These are phyloP conservation scores for Hymenotorrendiella dingleyae DNA, from an alignment of 2,329 filamentous ascomycete species.

Conservation along the genomic window DNA sequence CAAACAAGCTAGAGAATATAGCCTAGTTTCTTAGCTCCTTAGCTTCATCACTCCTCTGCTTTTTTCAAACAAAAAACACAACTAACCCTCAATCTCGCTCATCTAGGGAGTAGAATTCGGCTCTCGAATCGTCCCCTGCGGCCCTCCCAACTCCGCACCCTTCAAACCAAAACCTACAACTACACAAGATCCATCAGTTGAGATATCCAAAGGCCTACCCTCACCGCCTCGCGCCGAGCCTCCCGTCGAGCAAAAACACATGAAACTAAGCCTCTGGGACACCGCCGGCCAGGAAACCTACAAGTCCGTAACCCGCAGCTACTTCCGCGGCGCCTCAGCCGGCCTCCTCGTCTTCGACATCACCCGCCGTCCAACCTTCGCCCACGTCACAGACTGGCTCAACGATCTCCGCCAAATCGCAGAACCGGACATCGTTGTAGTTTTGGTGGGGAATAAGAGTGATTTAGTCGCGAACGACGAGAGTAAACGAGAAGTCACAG, in stretches of 20 bases:
- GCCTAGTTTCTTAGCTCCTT: too few relatives aligned
- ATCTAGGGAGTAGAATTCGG: constrained; percentile 99
- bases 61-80: too few relatives aligned
- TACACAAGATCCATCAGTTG: constrained; percentile 21
- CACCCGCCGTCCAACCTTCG: constrained; percentile 75
- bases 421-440: constrained; percentile 89
- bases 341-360: constrained; percentile 93
- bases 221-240: constrained; percentile 40
- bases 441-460: constrained; percentile 92
- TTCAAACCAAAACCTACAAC: constrained; percentile 43
- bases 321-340: constrained; percentile 62
- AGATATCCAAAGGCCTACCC: constrained; percentile 41
- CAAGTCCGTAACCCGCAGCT: constrained; percentile 87
- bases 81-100: too few relatives aligned
- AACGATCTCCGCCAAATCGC: constrained; percentile 91
- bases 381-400: constrained; percentile 87
- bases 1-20: too few relatives aligned
- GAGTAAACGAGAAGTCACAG: constrained; percentile 73
- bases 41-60: too few relatives aligned
- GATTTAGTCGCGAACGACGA: constrained; percentile 59
- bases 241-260: constrained; percentile 58
- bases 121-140: constrained; percentile 85
- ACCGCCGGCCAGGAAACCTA: constrained; percentile 97
- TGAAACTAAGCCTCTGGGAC: constrained; percentile 94
- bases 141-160: constrained; percentile 58